Base-by-base conservation (phyloP, 768 basidiomycete species). In the Boletus rubescentipes region DNA sequence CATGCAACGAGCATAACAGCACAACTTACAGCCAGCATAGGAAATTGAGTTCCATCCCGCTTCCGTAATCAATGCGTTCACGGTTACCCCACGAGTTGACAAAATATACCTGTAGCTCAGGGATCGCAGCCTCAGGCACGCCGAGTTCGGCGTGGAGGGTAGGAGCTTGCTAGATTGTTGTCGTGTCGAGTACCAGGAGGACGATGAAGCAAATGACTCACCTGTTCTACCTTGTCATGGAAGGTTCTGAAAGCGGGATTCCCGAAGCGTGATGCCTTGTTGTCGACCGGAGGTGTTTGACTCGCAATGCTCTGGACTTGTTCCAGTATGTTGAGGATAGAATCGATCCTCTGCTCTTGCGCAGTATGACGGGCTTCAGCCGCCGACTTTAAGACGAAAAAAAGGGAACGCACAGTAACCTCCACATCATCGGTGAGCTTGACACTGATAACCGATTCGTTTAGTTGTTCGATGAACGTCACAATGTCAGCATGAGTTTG, bases 1-100 rank as follows among this genome's bases (percentile, higher is more conserved):
- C 23, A 8, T 2, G 0, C 14, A 12, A 32, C 35, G 43, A 31
- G 14, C 3, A 9, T 0, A 45, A 4, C 7, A 6, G 15, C 9
- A 20, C 1, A 11, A 75, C 92, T 60, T 67, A 97, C 95, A 98
- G 67, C 94, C 94, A 98, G 64, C 95, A 98, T 3, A 98, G 55
- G 65, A 98, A 99, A 71, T 98, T 96, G 40, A 98, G 79, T 67
- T 99, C 97, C 96, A 98, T 98, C 14, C 97, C 97, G 63, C 94
- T 97, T n/a, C 97, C 97, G 71, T 99, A 99, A 72, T 99, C 97
- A 49, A 99, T 93, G 9, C 97, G 78, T 44, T 87, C 83, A 29
- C 89, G 76, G 68, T 90, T 97, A 1, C 97, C 97, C 95, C 95
- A 98, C 15, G 86, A 73, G 66, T 95, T 91, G 35, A 77, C 73